phyloP scores from a whole-genome alignment of 148 eudicot genomes.

The Vaccinium vitisidaea region DNA sequence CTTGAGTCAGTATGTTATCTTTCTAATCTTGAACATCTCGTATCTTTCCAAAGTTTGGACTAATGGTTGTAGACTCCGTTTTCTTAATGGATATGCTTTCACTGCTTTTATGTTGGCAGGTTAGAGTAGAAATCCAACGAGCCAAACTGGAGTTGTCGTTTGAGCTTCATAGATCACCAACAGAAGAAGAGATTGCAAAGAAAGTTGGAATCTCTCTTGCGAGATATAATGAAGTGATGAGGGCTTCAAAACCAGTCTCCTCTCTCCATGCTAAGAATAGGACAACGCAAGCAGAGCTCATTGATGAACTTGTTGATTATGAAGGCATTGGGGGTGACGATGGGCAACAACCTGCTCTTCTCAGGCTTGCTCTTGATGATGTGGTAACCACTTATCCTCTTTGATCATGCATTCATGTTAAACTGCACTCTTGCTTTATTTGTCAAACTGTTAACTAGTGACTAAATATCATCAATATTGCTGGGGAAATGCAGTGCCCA shows the following conservation, averaged over 20 bases:
- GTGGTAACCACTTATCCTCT: slow-evolving; percentile 50
- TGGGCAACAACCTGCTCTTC: slow-evolving; percentile 79
- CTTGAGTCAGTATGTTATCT: slow-evolving; percentile 76
- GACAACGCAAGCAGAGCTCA: slow-evolving; percentile 74
- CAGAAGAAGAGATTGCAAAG: slow-evolving; percentile 61
- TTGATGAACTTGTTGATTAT: slow-evolving; percentile 59
- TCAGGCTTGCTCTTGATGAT: slow-evolving; percentile 95
- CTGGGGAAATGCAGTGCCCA: neutral
- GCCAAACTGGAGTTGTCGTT: slow-evolving; percentile 64
- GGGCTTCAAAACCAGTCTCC: slow-evolving; percentile 55
- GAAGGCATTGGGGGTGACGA: slow-evolving; percentile 68
- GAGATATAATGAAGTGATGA: slow-evolving; percentile 78
- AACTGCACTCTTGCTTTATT: neutral
- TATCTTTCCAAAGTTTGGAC: neutral
- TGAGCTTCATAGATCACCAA: slow-evolving; percentile 71
- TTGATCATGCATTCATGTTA: neutral
- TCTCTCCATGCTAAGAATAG: slow-evolving; percentile 62
- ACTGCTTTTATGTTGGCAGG: slow-evolving; percentile 44
- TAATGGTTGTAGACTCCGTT: neutral
- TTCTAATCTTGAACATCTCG: neutral
- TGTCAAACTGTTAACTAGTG: neutral
- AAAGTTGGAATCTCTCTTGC: slow-evolving; percentile 68
- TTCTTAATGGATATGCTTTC: neutral
- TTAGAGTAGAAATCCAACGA: slow-evolving; percentile 71
- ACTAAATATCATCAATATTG: neutral